Base-by-base conservation (phyloP, 768 basidiomycete species). In the Pleurotus salmoneostramineus region DNA sequence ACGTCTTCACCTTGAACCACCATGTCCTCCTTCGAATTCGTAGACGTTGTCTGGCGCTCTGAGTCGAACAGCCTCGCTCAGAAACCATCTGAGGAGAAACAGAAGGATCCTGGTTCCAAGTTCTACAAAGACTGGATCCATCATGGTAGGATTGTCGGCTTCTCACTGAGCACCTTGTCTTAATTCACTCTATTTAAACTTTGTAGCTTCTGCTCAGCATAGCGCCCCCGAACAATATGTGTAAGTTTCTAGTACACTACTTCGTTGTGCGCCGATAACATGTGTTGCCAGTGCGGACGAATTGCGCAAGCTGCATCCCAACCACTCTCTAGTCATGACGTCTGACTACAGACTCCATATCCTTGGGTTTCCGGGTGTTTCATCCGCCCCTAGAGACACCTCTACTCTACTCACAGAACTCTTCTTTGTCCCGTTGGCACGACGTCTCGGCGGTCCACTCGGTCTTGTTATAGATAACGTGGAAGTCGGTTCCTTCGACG, bases 231-330 rank as follows among this genome's bases (percentile, higher is more conserved):
- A 74, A 11, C 67, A 83, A 12, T 71, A 70, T 65, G 80, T 73
- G 84, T 85, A 66, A 33, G 75, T 66, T 21, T 3, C 14, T 34
- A 10, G 43, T 4, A 31, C 2, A 10, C 50, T 36, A 3, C 42
- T 42, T 31, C 14, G 6, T 8, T 34, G 58, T 57, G 44, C 47
- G n/a, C 40, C 21, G 42, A n/a, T 27, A 52, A 17, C 35, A 34
- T 12, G 33, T 5, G 46, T 50, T 60, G 70, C 71, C n/a, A 70
- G 79, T 63, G 66, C 74, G 31, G 71, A 84, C 58, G 70, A 76
- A 40, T 73, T 91, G 40, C 80, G 77, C 37, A 78, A 74, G 62
- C 57, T 87, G 12, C 84, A 89, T 65, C 86, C 88, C 5, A 77
- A 80, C 7, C 76, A 87, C 63, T 83, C 85, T 31, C 63, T 89